phyloP scores from a whole-genome alignment of 495 filamentous ascomycete species.

The Pyrenula massariospora region DNA sequence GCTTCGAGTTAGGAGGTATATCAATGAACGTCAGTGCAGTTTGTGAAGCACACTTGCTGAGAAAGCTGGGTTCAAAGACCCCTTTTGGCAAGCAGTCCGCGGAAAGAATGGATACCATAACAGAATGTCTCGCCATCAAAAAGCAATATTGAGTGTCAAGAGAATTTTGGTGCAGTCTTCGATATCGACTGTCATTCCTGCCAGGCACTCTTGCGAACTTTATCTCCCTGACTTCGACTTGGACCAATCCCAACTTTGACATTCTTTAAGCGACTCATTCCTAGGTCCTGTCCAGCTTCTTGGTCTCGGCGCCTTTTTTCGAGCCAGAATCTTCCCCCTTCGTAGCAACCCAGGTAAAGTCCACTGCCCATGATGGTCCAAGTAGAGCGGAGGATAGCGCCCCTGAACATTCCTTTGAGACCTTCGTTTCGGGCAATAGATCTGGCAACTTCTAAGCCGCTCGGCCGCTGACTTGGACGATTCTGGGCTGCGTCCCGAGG shows the following conservation, averaged over 20 bases:
- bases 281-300: conserved; percentile 18
- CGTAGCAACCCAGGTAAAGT: conserved; percentile 77
- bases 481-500: conserved; percentile 4
- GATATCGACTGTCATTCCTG: too few relatives aligned
- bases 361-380: conserved; percentile 78
- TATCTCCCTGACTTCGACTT: background rate
- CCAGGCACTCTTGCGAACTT: background rate
- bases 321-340: conserved; percentile 63
- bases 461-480: conserved; percentile 6
- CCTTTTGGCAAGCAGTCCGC: too few relatives aligned
- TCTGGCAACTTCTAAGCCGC: conserved; percentile 41
- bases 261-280: conserved; percentile 19
- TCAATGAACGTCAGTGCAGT: too few relatives aligned
- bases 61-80: too few relatives aligned
- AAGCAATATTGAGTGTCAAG: too few relatives aligned
- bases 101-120: too few relatives aligned
- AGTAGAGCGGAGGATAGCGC: conserved; percentile 58
- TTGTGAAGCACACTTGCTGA: too few relatives aligned
- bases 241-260: conserved; percentile 1
- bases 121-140: too few relatives aligned
- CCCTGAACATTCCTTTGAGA: conserved; percentile 60
- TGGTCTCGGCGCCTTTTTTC: conserved; percentile 34
- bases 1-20: too few relatives aligned
- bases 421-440: conserved; percentile 54
- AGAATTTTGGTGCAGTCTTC: too few relatives aligned